Evolutionary conservation across 805 yeast genomes (phyloP).

Genomic region (Komagataella phaffii): DNA sequence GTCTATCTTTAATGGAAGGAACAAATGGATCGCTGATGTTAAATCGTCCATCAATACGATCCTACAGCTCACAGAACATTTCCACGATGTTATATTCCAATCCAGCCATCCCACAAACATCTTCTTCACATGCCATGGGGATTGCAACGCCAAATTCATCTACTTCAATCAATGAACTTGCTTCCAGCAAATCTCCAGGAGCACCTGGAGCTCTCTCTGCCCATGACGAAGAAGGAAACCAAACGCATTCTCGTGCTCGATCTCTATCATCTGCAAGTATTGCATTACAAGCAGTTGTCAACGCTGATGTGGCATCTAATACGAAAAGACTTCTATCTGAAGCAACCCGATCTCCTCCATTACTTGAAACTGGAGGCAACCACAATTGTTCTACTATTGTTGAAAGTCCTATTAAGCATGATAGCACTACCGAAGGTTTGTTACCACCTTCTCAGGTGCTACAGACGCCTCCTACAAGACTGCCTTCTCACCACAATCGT

Average conservation of each 20-base stretch:
- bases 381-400: slow-evolving; percentile 1
- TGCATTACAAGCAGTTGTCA: slow-evolving; percentile 64
- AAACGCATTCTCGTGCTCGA: not conserved
- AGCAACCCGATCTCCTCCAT: slow-evolving; percentile 2
- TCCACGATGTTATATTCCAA: slow-evolving; percentile 27
- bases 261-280: slow-evolving; percentile 41
- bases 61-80: slow-evolving; percentile 25
- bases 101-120: slow-evolving; percentile 59
- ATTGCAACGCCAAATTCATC: slow-evolving; percentile 21
- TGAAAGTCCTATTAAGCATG: not conserved
- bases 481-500: slow-evolving; percentile 26
- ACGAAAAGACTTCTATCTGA: not conserved
- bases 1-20: slow-evolving; percentile 30
- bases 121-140: slow-evolving; percentile 46
- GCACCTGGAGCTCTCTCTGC: not conserved
- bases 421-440: slow-evolving; percentile 4
- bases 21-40: slow-evolving; percentile 23
- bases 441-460: slow-evolving; percentile 7
- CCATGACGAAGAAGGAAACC: not conserved
- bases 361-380: not conserved
- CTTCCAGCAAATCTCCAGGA: slow-evolving; percentile 1
- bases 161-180: slow-evolving; percentile 10
- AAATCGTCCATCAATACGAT: slow-evolving; percentile 19
- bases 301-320: slow-evolving; percentile 30
- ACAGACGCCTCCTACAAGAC: not conserved